A percentile compares a stretch with the other conserved stretches of the same genome.
Conservation (phyloP, 768 basidiomycete species). For the Phanerochaete sordida region DNA sequence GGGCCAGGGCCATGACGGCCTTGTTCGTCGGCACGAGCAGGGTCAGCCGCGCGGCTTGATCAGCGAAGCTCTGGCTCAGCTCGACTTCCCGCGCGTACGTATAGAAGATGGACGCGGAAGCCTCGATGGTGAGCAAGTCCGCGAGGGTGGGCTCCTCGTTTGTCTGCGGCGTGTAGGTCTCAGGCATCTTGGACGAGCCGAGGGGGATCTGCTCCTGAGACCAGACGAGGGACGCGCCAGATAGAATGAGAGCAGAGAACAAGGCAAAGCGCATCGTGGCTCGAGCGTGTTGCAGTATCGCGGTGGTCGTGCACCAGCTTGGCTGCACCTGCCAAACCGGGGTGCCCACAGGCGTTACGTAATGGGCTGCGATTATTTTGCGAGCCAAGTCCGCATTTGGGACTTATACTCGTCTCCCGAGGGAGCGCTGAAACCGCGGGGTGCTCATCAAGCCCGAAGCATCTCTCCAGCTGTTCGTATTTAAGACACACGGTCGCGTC, state of each 20-base stretch:
- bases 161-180: conserved; percentile 34
- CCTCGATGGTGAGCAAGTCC: conserved; percentile 76
- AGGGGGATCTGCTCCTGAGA: conserved; percentile 26
- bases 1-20: conserved; percentile 74
- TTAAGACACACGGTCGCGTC: no score
- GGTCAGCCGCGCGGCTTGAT: conserved; percentile 37
- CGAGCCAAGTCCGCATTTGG: neutral
- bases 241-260: conserved; percentile 27
- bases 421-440: no score
- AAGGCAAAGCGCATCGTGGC: conserved; percentile 20
- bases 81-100: conserved; percentile 75
- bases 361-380: no score
- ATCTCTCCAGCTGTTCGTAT: no score
- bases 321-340: neutral
- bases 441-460: no score
- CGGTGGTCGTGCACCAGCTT: neutral
- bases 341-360: neutral
- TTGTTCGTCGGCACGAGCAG: conserved; percentile 85
- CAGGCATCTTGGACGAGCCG: conserved; percentile 15
- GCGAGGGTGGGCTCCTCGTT: conserved; percentile 54
- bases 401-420: neutral
- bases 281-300: neutral
- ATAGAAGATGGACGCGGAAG: conserved; percentile 77
- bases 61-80: conserved; percentile 47
- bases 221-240: conserved; percentile 29